Conservation (phyloP, 257 asterid genomes). For the Cordia subcordata region DNA sequence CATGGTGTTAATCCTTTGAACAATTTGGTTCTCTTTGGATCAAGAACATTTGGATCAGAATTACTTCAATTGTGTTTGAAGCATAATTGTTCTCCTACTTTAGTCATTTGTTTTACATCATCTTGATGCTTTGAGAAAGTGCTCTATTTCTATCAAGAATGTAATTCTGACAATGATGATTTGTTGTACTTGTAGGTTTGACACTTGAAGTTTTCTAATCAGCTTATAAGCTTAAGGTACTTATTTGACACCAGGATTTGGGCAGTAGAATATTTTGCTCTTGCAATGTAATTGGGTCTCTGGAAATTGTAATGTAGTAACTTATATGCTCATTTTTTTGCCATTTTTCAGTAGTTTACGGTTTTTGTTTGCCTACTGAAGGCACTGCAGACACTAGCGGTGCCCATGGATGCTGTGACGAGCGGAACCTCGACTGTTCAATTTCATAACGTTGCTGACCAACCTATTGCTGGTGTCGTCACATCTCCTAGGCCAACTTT, state of each 20-base stretch:
- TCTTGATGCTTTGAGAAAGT: not conserved
- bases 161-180: conserved; percentile 15
- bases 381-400: conserved; percentile 72
- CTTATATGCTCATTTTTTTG: conserved; percentile 10
- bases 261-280: not conserved
- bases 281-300: not conserved
- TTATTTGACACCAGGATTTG: not conserved
- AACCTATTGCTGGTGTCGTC: conserved; percentile 49
- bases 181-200: conserved; percentile 44
- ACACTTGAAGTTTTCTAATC: conserved; percentile 31
- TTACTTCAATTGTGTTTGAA: not conserved
- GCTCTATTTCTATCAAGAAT: conserved; percentile 9
- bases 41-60: not conserved
- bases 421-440: conserved; percentile 76
- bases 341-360: conserved; percentile 26
- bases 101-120: not conserved
- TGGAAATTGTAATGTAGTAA: conserved; percentile 7
- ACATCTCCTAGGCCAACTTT: conserved; percentile 35
- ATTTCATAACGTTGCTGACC: conserved; percentile 64
- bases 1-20: not conserved
- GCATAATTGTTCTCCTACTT: no score
- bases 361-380: conserved; percentile 24
- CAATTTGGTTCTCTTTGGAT: not conserved
- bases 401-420: conserved; percentile 98
- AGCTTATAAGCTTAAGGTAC: conserved; percentile 33